A percentile compares a stretch with the other conserved stretches of the same genome.
Conservation (phyloP, 2,329 filamentous ascomycete species). For the Colletotrichum sojae region DNA sequence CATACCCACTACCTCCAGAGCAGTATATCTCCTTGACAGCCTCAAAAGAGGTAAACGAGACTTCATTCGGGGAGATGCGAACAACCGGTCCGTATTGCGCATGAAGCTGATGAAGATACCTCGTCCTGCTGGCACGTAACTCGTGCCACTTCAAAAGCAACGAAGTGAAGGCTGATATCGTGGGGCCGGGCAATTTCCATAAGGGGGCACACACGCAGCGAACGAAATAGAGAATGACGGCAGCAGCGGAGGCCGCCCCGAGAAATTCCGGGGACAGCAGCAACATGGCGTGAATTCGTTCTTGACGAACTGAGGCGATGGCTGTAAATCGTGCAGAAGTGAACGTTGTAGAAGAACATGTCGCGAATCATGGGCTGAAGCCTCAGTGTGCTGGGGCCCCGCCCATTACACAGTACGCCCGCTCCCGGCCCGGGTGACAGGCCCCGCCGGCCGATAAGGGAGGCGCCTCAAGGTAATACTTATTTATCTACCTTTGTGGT, state of each 20-base stretch:
- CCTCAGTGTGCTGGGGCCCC: neutral
- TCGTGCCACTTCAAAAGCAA: slow-evolving; percentile 69
- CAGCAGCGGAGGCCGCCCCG: slow-evolving; percentile 21
- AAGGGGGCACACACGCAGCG: slow-evolving; percentile 54
- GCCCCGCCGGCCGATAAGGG: no score
- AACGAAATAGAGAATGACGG: slow-evolving; percentile 34
- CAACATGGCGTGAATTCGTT: slow-evolving; percentile 36
- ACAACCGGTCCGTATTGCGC: slow-evolving; percentile 69
- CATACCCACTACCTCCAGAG: slow-evolving; percentile 73
- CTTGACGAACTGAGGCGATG: neutral
- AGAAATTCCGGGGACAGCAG: slow-evolving; percentile 42
- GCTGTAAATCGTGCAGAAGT: no score
- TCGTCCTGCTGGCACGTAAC: slow-evolving; percentile 65
- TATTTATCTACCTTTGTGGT: no score
- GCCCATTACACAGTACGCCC: no score
- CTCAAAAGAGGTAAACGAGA: slow-evolving; percentile 69
- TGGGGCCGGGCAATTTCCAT: slow-evolving; percentile 63
- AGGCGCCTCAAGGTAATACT: no score
- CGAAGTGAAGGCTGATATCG: slow-evolving; percentile 63
- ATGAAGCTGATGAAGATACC: slow-evolving; percentile 70
- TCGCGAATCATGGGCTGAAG: neutral
- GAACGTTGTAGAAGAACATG: neutral
- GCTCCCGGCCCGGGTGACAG: no score
- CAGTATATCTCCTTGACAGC: slow-evolving; percentile 76
- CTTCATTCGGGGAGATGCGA: slow-evolving; percentile 70